Percentiles rank a stretch among this genome's conserved stretches.
Conservation (phyloP, 1,284 basidiomycete genomes). For the Amylostereum chailletii region DNA sequence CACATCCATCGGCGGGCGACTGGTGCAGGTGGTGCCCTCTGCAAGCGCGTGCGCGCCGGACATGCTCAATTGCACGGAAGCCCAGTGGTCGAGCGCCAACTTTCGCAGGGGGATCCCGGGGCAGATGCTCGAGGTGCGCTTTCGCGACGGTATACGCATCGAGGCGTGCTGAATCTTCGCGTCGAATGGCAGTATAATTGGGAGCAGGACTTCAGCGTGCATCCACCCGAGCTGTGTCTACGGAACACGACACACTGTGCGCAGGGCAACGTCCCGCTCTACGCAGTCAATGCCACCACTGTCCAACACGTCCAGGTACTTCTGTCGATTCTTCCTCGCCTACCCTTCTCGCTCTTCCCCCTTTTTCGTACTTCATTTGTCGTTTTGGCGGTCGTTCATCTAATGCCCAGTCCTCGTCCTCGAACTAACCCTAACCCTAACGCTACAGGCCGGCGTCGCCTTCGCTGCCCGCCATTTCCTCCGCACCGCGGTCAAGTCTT, state of each 20-base stretch:
- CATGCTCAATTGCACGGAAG: conserved; percentile 10
- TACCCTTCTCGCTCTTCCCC: too few species aligned
- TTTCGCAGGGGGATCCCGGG: conserved; percentile 14
- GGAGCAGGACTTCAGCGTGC: conserved; percentile 10
- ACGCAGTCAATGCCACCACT: conserved; percentile 16
- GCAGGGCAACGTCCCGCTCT: conserved; percentile 15
- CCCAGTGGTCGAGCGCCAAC: conserved; percentile 13
- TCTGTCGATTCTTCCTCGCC: not conserved
- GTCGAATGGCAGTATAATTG: conserved; percentile 8
- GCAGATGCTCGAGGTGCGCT: conserved; percentile 12
- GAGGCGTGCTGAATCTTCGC: not conserved
- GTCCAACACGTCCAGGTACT: conserved; percentile 14
- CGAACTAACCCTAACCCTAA: not conserved
- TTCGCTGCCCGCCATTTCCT: conserved; percentile 16
- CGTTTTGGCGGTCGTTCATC: not conserved
- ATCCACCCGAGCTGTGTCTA: conserved; percentile 14
- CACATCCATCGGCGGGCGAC: conserved; percentile 10
- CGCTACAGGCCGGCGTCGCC: conserved; percentile 16
- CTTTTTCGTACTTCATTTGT: not conserved
- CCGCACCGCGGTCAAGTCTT: conserved; percentile 21
- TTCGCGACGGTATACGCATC: not conserved
- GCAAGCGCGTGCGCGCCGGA: conserved; percentile 9
- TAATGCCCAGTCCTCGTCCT: not conserved
- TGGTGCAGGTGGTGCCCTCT: conserved; percentile 12
- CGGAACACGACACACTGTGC: conserved; percentile 13